Evolutionary conservation across 495 filamentous ascomycete species (phyloP), one percentile per base, ranked within the genome.

Genomic region (Talaromyces nanjingensis): DNA sequence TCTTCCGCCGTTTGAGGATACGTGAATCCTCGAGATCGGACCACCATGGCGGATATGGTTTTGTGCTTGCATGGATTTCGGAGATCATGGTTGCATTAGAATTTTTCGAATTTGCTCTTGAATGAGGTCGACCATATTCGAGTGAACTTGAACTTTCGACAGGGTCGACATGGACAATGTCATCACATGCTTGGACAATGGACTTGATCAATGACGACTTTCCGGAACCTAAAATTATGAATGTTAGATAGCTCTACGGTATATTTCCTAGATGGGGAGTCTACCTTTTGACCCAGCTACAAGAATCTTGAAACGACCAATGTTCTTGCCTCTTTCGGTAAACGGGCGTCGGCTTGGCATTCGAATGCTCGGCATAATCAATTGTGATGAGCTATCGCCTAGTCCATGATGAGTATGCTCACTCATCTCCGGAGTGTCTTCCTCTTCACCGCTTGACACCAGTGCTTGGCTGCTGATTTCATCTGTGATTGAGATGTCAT

Each of bases 311-410:
- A 98, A 77, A 62, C 88, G 84, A 5, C 92, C 93, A 76, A 98
- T 84, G 58, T 80, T 82, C 78, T 90, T 94, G 18, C 94, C 94
- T 65, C 82, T 85, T 60, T 90, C 84, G 7, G 94, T 98, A 73
- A 99, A 98, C 1, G 94, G 94, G 55, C 94, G 83, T 59, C 94
- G 86, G 71, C 88, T 92, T 34, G 94, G 96, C 87, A 99, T 97
- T 67, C 85, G 89, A 67, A 99, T 91, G 72, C 91, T 96, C 8
- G 94, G 94, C 96, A 99, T 99, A 66, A 99, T 89, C 16, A 99
- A 83, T 73, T 98, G 93, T 33, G 93, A 91, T 18, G 84, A 85
- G 66, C 83, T 87, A 62, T 75, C 77, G 27, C 68, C 65, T 6
- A 66, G 20, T 18, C 62, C 69, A 22, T 71, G 55, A 31, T 66